Conservation (phyloP, 345 rosid species). For the Aquilaria malaccensis region DNA sequence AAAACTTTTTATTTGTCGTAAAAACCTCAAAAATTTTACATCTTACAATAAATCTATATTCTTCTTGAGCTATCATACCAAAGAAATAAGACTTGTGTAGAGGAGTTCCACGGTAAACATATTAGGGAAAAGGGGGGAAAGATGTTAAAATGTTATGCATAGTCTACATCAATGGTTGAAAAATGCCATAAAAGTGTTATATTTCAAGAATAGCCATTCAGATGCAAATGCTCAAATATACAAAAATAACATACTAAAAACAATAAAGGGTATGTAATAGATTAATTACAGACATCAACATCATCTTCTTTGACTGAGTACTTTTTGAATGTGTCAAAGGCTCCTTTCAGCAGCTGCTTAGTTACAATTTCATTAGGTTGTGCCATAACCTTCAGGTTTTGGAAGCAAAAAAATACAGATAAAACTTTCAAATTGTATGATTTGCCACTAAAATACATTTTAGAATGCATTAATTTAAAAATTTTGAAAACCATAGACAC, state of each 20-base stretch:
- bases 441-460: too few species aligned
- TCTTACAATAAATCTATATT: too few species aligned
- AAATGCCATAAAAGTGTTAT: too few species aligned
- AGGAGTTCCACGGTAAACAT: background rate
- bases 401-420: background rate
- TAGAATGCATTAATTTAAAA: too few species aligned
- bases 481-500: too few species aligned
- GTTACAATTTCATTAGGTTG: slow-evolving; percentile 93
- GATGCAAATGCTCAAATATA: background rate
- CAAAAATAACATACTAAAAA: slow-evolving; percentile 1
- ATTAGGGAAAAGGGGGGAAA: background rate
- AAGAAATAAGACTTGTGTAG: background rate
- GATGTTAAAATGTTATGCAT: background rate
- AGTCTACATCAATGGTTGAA: too few species aligned
- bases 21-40: too few species aligned
- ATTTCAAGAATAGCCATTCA: background rate
- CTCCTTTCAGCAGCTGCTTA: slow-evolving; percentile 72
- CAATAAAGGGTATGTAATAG: too few species aligned
- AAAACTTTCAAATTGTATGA: background rate
- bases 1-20: too few species aligned
- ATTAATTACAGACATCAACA: slow-evolving; percentile 40
- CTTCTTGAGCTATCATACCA: background rate
- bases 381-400: slow-evolving; percentile 66
- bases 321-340: slow-evolving; percentile 72
- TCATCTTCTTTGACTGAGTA: slow-evolving; percentile 82